Percentiles rank a stretch among this genome's conserved stretches.
Evolutionary conservation across 192 early-diverging fungal species (phyloP).

Genomic region (Coemansia sp.): DNA sequence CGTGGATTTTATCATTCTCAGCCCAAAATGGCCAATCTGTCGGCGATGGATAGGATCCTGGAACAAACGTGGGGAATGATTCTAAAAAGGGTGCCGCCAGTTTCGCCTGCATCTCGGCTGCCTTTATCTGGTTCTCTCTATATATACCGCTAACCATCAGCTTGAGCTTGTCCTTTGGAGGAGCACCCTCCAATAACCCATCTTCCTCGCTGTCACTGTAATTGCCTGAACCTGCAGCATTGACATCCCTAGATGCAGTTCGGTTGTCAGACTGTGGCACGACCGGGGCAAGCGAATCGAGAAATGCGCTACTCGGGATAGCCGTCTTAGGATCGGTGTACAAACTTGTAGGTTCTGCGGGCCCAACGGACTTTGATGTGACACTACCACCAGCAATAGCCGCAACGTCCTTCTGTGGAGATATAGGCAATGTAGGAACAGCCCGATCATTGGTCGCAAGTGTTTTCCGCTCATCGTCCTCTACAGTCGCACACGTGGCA

Average conservation of each 20-base stretch:
- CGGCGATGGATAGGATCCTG: constrained; percentile 35
- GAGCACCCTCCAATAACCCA: not conserved
- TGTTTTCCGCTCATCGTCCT: not conserved
- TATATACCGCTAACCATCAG: constrained; percentile 28
- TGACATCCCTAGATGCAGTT: not conserved
- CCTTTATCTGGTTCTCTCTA: constrained; percentile 40
- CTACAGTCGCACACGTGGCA: not conserved
- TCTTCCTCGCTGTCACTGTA: constrained; percentile 8
- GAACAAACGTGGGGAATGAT: constrained; percentile 39
- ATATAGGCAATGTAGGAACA: constrained; percentile 35
- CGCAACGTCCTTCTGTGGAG: constrained; percentile 9
- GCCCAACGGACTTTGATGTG: not conserved
- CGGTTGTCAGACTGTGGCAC: constrained; percentile 14
- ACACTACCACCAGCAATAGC: not conserved
- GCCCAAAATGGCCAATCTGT: constrained; percentile 53
- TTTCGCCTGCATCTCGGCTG: constrained; percentile 25
- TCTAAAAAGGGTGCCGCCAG: constrained; percentile 33
- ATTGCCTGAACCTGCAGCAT: not conserved
- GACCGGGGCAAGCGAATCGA: constrained; percentile 11
- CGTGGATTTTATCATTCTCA: constrained; percentile 30
- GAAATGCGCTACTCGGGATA: not conserved
- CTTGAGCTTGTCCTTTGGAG: constrained; percentile 11
- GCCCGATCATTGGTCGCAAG: constrained; percentile 24
- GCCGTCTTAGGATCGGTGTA: not conserved
- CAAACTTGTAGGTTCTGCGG: not conserved